Percentiles rank a stretch among this genome's conserved stretches.
phyloP scores from a whole-genome alignment of 75 land plant genomes.

The Cupressus sempervirens region DNA sequence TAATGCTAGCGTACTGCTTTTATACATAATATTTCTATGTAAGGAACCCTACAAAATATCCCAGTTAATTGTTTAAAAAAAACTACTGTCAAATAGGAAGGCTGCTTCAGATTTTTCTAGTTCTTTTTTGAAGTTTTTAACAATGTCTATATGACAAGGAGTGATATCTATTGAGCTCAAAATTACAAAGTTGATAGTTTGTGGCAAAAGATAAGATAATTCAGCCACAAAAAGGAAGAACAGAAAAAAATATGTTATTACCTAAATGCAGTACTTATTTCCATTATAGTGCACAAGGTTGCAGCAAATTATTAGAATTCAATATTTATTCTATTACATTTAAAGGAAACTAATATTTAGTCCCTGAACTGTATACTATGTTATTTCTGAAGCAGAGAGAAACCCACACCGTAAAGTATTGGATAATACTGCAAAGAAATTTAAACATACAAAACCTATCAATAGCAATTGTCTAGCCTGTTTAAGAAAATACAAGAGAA shows the following conservation, averaged over 20 bases:
- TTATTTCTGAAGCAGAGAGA: neutral
- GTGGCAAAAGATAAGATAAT: neutral
- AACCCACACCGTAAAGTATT: neutral
- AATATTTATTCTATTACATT: neutral
- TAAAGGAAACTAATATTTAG: slow-evolving; percentile 6
- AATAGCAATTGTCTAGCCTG: neutral
- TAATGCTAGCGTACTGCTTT: too few relatives aligned
- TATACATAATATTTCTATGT: too few relatives aligned
- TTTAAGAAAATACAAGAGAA: neutral
- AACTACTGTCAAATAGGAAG: neutral
- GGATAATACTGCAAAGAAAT: neutral
- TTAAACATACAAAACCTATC: neutral
- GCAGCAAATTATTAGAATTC: neutral
- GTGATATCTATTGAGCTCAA: neutral
- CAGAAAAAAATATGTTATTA: neutral
- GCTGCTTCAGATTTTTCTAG: neutral
- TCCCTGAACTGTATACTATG: neutral
- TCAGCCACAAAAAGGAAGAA: neutral
- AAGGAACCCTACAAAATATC: too few relatives aligned
- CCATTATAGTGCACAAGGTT: neutral
- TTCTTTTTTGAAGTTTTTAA: neutral
- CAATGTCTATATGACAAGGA: neutral
- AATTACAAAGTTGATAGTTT: neutral
- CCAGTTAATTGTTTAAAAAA: too few relatives aligned
- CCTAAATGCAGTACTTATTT: neutral